A percentile compares a stretch with the other conserved stretches of the same genome.
Evolutionary conservation across 2,329 filamentous ascomycete genomes (phyloP).

Genomic region (Fusarium cicatricum): DNA sequence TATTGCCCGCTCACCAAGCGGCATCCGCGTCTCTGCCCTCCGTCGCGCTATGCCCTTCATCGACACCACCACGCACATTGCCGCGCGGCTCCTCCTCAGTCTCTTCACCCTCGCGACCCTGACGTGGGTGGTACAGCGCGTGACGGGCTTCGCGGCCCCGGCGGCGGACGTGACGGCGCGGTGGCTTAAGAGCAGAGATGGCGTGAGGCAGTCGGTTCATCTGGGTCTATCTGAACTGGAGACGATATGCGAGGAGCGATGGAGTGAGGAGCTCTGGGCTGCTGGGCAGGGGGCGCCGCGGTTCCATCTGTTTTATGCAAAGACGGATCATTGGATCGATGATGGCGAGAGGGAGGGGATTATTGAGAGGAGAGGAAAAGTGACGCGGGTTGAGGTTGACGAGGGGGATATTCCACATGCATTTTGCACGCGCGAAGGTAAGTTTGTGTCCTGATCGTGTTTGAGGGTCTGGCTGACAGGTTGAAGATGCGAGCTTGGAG

Average conservation of each 20-base stretch:
- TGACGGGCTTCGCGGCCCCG: constrained; percentile 58
- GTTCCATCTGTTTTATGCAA: constrained; percentile 68
- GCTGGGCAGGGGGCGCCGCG: constrained; percentile 49
- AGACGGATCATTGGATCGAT: constrained; percentile 70
- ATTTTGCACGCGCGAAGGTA: constrained; percentile 60
- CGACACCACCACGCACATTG: constrained; percentile 49
- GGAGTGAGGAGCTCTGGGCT: constrained; percentile 68
- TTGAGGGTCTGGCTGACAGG: constrained; percentile 2
- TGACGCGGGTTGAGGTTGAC: constrained; percentile 62
- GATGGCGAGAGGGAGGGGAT: constrained; percentile 64
- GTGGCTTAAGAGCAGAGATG: constrained; percentile 65
- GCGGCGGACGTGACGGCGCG: constrained; percentile 59
- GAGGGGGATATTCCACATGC: constrained; percentile 65
- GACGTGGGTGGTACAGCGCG: constrained; percentile 51
- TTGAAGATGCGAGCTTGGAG: constrained; percentile 27
- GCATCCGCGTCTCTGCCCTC: constrained; percentile 52
- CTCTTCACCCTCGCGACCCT: constrained; percentile 53
- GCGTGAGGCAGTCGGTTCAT: constrained; percentile 66
- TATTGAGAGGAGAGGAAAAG: constrained; percentile 54
- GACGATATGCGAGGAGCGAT: constrained; percentile 65
- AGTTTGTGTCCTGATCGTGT: constrained; percentile 15
- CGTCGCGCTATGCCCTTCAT: constrained; percentile 55
- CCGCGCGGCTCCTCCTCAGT: constrained; percentile 54
- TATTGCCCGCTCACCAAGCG: constrained; percentile 69
- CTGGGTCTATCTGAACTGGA: constrained; percentile 68